Evolutionary conservation across 306 rosid species (phyloP).

Genomic region (Cicer cuneatum): DNA sequence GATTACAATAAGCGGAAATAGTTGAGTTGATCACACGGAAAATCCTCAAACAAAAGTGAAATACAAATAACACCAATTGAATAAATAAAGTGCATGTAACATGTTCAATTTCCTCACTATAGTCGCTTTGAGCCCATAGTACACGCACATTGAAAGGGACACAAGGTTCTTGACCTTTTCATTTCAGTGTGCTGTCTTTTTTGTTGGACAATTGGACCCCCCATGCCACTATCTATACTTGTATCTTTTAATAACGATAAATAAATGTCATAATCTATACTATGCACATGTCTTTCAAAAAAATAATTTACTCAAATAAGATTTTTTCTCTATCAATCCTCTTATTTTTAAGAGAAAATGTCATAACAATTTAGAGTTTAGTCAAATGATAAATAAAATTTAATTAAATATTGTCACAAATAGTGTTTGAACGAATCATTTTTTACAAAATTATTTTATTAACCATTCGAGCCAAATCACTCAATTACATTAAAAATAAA

Average conservation of each 20-base stretch:
- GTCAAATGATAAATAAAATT: too few relatives aligned
- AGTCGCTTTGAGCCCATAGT: slow-evolving; percentile 11
- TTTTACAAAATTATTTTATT: too few relatives aligned
- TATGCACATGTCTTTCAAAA: neutral
- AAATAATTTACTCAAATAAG: too few relatives aligned
- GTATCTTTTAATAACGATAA: neutral
- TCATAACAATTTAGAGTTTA: too few relatives aligned
- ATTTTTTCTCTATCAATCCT: too few relatives aligned
- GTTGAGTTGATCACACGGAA: slow-evolving; percentile 46
- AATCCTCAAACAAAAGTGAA: slow-evolving; percentile 18
- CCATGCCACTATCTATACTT: neutral
- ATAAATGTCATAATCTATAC: neutral
- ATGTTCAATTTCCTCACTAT: neutral
- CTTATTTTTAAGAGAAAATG: too few relatives aligned
- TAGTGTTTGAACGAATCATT: too few relatives aligned
- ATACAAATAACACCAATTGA: neutral
- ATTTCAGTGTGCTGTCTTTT: slow-evolving; percentile 19
- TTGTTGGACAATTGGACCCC: slow-evolving; percentile 23
- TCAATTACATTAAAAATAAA: too few relatives aligned
- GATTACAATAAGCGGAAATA: slow-evolving; percentile 42
- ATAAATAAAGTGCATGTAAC: slow-evolving; percentile 1
- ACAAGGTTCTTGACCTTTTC: slow-evolving; percentile 5
- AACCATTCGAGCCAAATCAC: too few relatives aligned
- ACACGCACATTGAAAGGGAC: slow-evolving; percentile 41
- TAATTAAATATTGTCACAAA: too few relatives aligned